Percentiles rank a stretch among this genome's conserved stretches.
Conservation (phyloP, 192 early-diverging fungal species). For the Lobosporangium transversale region DNA sequence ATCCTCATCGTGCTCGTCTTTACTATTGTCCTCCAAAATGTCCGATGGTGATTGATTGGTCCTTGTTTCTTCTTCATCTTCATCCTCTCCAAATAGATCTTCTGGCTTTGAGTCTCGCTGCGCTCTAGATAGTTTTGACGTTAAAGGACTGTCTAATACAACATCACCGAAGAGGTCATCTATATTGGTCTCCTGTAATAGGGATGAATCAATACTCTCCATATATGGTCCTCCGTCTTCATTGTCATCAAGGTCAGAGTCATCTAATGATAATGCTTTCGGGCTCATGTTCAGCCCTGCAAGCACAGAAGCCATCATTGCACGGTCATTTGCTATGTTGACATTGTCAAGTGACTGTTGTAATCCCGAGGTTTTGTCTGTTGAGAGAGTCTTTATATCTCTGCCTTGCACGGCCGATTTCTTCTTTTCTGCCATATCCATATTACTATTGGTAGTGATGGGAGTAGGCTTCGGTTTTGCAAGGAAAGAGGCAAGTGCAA, state of each 20-base stretch:
- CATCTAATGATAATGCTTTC: conserved; percentile 30
- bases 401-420: not conserved
- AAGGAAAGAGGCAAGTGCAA: conserved; percentile 31
- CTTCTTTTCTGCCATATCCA: not conserved
- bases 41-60: conserved; percentile 20
- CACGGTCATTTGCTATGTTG: conserved; percentile 19
- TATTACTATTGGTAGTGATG: not conserved
- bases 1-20: conserved; percentile 20
- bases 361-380: not conserved
- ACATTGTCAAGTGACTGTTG: not conserved
- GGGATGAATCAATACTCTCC: conserved; percentile 24
- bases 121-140: conserved; percentile 12
- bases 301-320: conserved; percentile 52
- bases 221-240: conserved; percentile 10
- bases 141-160: not conserved
- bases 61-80: conserved; percentile 8
- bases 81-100: conserved; percentile 45
- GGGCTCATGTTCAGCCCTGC: conserved; percentile 46
- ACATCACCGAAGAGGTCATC: conserved; percentile 48
- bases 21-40: conserved; percentile 43
- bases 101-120: conserved; percentile 33
- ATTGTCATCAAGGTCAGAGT: conserved; percentile 33
- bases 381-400: not conserved
- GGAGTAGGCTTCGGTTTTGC: not conserved
- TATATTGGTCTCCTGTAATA: conserved; percentile 27